phyloP scores from a whole-genome alignment of 306 rosid genomes.

The Fragaria nilgerrensis region DNA sequence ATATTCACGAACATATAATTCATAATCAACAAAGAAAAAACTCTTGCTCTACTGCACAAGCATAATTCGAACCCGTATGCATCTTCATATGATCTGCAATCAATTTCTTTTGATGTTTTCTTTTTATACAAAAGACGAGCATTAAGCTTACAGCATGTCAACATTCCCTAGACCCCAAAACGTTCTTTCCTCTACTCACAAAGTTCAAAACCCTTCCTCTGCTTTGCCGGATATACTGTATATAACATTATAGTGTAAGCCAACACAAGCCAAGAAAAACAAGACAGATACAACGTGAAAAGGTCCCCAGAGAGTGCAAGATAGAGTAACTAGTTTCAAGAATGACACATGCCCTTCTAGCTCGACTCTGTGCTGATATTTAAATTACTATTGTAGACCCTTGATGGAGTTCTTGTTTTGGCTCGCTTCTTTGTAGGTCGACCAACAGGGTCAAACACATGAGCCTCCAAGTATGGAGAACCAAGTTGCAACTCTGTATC shows the following conservation, averaged over 20 bases:
- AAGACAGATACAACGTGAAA: background rate
- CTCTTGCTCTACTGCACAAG: too few relatives aligned
- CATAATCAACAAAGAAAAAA: too few relatives aligned
- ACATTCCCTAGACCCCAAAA: constrained; percentile 2
- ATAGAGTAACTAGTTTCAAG: constrained; percentile 4
- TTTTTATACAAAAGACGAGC: background rate
- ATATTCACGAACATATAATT: background rate
- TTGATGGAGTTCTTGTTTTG: constrained; percentile 32
- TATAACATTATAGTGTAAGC: background rate
- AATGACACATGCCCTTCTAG: constrained; percentile 26
- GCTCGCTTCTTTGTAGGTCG: constrained; percentile 67
- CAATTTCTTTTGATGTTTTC: background rate
- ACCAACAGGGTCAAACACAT: constrained; percentile 26
- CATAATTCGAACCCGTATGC: background rate
- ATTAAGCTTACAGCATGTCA: background rate
- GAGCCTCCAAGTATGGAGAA: constrained; percentile 24
- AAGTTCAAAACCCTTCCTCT: constrained; percentile 6
- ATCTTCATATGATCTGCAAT: background rate
- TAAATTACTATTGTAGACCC: constrained; percentile 20
- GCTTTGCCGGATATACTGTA: constrained; percentile 7
- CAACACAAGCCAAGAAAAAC: background rate
- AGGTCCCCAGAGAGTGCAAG: background rate
- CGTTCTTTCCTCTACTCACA: background rate
- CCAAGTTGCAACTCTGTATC: constrained; percentile 33
- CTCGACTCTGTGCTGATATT: constrained; percentile 17